Conservation (phyloP, 148 eudicot genomes). For the Mesembryanthemum crystallinum region DNA sequence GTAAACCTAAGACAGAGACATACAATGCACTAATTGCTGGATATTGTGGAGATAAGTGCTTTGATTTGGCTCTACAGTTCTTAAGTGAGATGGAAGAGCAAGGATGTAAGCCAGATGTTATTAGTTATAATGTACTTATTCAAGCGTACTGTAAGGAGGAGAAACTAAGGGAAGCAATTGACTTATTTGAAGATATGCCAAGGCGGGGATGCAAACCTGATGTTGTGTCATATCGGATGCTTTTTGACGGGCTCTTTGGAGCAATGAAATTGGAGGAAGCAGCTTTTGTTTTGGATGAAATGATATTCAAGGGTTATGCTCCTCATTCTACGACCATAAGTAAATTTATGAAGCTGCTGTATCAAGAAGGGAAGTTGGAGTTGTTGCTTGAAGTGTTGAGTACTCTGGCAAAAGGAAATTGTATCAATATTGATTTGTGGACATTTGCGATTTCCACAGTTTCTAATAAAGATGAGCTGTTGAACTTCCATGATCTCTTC, state of each 20-base stretch:
- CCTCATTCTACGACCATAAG: conserved; percentile 43
- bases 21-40: conserved; percentile 66
- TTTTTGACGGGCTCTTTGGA: conserved; percentile 54
- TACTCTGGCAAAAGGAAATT: conserved; percentile 45
- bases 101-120: conserved; percentile 53
- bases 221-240: conserved; percentile 55
- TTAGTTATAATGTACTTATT: conserved; percentile 57
- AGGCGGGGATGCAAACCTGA: conserved; percentile 64
- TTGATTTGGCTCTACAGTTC: conserved; percentile 45
- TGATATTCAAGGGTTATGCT: conserved; percentile 63
- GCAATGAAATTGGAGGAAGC: conserved; percentile 51
- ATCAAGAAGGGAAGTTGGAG: conserved; percentile 33
- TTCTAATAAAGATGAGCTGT: conserved; percentile 24
- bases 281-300: conserved; percentile 65
- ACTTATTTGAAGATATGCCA: conserved; percentile 54
- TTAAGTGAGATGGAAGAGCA: conserved; percentile 51
- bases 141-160: conserved; percentile 51
- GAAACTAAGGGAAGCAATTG: conserved; percentile 10
- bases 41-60: conserved; percentile 47
- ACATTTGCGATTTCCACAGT: conserved; percentile 37
- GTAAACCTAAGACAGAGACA: conserved; percentile 45
- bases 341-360: conserved; percentile 36
- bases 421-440: conserved; percentile 51
- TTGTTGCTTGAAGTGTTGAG: conserved; percentile 38
- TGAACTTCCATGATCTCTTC: conserved; percentile 27